phyloP scores from a whole-genome alignment of 1,139 yeast genomes.

The Nakaseomyces kungkrabaensis region DNA sequence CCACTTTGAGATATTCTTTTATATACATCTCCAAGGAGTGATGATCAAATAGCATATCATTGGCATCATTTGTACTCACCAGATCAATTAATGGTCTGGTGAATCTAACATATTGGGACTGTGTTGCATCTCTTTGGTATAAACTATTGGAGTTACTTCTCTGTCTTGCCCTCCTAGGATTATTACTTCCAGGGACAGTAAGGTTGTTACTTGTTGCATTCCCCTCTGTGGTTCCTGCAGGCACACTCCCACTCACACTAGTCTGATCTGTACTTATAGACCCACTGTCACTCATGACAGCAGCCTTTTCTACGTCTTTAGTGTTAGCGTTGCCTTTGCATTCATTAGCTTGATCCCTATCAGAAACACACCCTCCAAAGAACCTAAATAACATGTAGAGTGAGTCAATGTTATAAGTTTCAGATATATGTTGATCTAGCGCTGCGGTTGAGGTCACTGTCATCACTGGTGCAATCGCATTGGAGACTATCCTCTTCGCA shows the following conservation, averaged over 20 bases:
- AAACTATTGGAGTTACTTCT: conserved; percentile 26
- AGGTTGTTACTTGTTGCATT: background rate
- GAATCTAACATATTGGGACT: conserved; percentile 35
- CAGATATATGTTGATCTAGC: conserved; percentile 23
- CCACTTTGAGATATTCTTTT: conserved; percentile 25
- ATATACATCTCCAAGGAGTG: conserved; percentile 30
- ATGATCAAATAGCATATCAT: conserved; percentile 26
- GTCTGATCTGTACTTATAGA: conserved; percentile 2
- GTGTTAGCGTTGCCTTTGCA: background rate
- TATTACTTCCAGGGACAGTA: background rate
- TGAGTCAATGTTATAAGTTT: conserved; percentile 22
- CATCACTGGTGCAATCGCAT: conserved; percentile 29
- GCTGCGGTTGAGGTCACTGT: conserved; percentile 24
- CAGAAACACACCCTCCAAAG: conserved; percentile 29
- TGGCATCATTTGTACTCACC: conserved; percentile 18
- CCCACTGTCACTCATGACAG: background rate
- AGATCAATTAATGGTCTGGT: conserved; percentile 38
- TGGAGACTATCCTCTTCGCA: conserved; percentile 25
- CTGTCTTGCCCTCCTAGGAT: background rate
- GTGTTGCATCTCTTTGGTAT: conserved; percentile 25
- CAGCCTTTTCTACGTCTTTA: conserved; percentile 1
- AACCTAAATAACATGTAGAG: conserved; percentile 24
- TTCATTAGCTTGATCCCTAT: conserved; percentile 29
- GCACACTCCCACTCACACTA: background rate
- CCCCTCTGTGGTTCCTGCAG: background rate